These are phyloP conservation scores for Pulveroboletus sp. DNA, from an alignment of 768 basidiomycete genomes.

Conservation along the genomic window DNA sequence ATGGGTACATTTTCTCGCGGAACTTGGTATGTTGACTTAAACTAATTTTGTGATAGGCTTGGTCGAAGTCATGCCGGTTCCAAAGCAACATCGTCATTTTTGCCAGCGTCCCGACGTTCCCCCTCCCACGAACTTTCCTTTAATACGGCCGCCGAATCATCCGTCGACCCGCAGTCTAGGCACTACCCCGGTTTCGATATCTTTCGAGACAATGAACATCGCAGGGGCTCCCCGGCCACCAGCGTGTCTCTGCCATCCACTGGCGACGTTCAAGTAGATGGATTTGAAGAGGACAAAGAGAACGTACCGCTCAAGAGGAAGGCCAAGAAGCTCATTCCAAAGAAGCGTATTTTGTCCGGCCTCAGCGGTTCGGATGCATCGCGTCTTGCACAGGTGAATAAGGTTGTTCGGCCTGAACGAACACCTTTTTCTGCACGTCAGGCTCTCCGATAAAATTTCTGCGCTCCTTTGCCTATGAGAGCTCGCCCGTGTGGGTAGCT, in stretches of 20 bases:
- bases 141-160: slow-evolving; percentile 37
- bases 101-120: slow-evolving; percentile 11
- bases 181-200: slow-evolving; percentile 71
- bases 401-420: slow-evolving; percentile 11
- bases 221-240: slow-evolving; percentile 2
- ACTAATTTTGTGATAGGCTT: slow-evolving; percentile 26
- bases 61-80: slow-evolving; percentile 6
- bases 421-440: slow-evolving; percentile 14
- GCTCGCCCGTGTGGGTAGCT: neutral
- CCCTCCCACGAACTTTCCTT: slow-evolving; percentile 19
- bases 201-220: slow-evolving; percentile 41
- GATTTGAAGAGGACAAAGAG: slow-evolving; percentile 52
- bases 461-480: neutral
- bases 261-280: slow-evolving; percentile 3
- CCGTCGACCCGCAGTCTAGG: slow-evolving; percentile 49
- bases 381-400: slow-evolving; percentile 9
- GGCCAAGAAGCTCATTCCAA: slow-evolving; percentile 37
- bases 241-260: slow-evolving; percentile 3
- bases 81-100: slow-evolving; percentile 9
- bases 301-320: slow-evolving; percentile 51
- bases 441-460: slow-evolving; percentile 16
- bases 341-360: slow-evolving; percentile 17
- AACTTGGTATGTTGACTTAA: slow-evolving; percentile 29
- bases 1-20: slow-evolving; percentile 25
- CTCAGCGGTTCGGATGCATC: slow-evolving; percentile 2